A percentile compares a stretch with the other conserved stretches of the same genome.
Conservation (phyloP, 257 asterid genomes). For the Solanum chiquidenum region DNA sequence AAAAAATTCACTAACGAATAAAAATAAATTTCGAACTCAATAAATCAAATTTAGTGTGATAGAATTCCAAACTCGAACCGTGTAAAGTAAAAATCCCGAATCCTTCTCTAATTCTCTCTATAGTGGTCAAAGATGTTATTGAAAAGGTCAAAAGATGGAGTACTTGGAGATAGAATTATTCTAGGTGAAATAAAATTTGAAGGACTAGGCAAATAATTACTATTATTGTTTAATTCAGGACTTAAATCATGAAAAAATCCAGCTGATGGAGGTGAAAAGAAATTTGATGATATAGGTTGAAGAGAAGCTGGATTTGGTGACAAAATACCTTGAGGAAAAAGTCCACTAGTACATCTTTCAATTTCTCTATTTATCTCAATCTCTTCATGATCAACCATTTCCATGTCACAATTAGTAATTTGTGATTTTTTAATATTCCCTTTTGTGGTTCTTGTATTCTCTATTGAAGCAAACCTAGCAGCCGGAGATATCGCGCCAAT, state of each 20-base stretch:
- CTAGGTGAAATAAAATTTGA: conserved; percentile 54
- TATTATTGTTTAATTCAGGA: conserved; percentile 45
- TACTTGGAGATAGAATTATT: conserved; percentile 49
- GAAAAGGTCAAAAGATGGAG: conserved; percentile 51
- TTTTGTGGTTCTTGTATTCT: conserved; percentile 28
- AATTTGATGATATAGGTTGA: conserved; percentile 55
- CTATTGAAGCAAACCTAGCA: conserved; percentile 66
- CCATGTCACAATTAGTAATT: conserved; percentile 3
- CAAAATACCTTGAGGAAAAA: conserved; percentile 50
- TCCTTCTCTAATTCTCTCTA: background rate
- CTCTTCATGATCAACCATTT: conserved; percentile 8
- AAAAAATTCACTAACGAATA: background rate
- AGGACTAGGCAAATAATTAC: conserved; percentile 45
- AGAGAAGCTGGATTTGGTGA: conserved; percentile 83
- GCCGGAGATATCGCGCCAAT: conserved; percentile 64
- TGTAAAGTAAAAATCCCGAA: background rate
- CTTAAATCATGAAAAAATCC: conserved; percentile 60
- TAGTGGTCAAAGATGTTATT: conserved; percentile 40
- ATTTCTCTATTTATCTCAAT: conserved; percentile 20
- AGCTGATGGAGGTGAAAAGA: conserved; percentile 55
- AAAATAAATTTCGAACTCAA: background rate
- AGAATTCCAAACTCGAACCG: background rate
- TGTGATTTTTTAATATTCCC: background rate
- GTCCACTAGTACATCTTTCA: conserved; percentile 18
- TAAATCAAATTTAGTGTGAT: background rate